Conservation (phyloP, 495 filamentous ascomycete species). For the Penicillium paradoxum region DNA sequence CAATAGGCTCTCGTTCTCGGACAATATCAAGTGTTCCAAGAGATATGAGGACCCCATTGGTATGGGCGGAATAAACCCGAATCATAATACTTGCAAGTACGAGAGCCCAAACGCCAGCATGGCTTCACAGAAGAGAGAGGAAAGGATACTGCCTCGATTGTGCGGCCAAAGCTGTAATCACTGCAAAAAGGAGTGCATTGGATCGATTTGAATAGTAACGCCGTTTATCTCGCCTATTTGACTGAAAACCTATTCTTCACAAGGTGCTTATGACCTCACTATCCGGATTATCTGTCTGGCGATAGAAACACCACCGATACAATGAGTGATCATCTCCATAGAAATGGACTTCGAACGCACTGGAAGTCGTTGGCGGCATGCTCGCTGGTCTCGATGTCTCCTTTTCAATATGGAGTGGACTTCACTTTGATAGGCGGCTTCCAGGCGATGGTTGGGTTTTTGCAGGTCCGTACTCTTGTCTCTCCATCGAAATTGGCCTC, state of each 20-base stretch:
- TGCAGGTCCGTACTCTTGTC: slow-evolving; percentile 33
- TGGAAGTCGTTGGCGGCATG: slow-evolving; percentile 21
- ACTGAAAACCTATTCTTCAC: neutral
- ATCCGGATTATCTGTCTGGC: neutral
- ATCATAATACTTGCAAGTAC: neutral
- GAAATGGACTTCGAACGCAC: slow-evolving; percentile 16
- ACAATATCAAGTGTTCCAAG: neutral
- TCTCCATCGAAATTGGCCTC: neutral
- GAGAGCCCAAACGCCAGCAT: neutral
- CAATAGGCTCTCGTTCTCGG: neutral
- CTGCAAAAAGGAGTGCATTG: neutral
- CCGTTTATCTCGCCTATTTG: neutral
- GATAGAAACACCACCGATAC: neutral
- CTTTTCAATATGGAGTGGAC: slow-evolving; percentile 61
- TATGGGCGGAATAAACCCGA: neutral
- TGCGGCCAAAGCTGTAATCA: neutral
- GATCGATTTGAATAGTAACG: neutral
- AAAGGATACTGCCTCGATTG: neutral
- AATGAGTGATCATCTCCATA: slow-evolving; percentile 7
- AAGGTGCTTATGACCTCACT: neutral
- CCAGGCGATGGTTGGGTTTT: slow-evolving; percentile 59
- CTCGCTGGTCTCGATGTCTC: slow-evolving; percentile 23
- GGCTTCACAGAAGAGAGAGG: neutral
- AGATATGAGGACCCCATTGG: neutral
- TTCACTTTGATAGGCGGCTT: slow-evolving; percentile 58